These are phyloP conservation scores for Cornus controversa DNA, from an alignment of 148 eudicot species.

Conservation along the genomic window DNA sequence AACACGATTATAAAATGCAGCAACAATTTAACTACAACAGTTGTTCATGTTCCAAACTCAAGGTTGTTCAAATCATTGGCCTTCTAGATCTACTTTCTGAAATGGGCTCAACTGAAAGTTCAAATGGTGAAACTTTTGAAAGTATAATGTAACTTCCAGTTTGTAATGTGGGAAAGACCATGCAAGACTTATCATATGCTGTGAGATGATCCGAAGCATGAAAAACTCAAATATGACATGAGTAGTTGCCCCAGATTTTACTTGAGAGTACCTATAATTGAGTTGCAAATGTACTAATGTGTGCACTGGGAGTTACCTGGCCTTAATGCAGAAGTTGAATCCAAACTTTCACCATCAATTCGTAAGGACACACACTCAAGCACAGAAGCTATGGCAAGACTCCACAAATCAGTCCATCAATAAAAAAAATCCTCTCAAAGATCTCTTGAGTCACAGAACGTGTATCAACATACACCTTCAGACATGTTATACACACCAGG, in stretches of 20 bases:
- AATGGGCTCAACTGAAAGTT: background rate
- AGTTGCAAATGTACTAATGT: background rate
- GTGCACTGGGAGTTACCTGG: background rate
- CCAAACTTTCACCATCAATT: background rate
- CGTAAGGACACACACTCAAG: background rate
- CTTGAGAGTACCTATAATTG: background rate
- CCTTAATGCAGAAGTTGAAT: background rate
- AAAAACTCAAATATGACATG: background rate
- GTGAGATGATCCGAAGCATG: background rate
- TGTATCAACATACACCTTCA: background rate
- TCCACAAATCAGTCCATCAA: background rate
- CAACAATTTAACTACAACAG: background rate
- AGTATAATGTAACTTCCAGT: background rate
- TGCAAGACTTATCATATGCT: background rate
- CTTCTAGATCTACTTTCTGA: background rate
- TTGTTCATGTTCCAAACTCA: background rate
- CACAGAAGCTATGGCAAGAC: background rate
- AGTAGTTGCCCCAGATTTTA: background rate
- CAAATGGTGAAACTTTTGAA: background rate
- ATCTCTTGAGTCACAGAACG: background rate
- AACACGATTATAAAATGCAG: background rate
- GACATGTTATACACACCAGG: background rate
- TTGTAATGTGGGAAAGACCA: background rate
- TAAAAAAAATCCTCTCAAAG: background rate
- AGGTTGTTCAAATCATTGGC: too few relatives aligned